Base-by-base conservation (phyloP, 2,329 filamentous ascomycete genomes). In the Blastomyces silverae region DNA sequence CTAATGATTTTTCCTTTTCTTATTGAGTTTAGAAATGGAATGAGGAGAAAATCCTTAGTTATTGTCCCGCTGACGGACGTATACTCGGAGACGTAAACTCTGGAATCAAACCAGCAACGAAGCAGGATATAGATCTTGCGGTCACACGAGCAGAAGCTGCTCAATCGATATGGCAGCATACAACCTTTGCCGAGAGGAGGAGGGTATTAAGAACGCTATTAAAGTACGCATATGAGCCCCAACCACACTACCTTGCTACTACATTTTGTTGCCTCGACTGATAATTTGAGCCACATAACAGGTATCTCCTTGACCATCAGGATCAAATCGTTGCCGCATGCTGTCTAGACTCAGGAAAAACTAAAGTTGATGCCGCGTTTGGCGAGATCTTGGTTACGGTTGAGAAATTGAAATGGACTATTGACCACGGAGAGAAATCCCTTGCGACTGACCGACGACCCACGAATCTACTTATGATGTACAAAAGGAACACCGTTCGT, bases 351-450 rank as follows among this genome's bases (percentile, higher is more conserved):
- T 95, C 91, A 53, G 94, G 94, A 68, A 99, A 99, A 83, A 97
- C 95, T 1, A 90, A 93, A 81, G 87, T 97, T 50, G 94, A 99
- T 78, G 94, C 93, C 0, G 88, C 90, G 70, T 87, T 99, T 64
- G 94, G 94, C 62, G 94, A 99, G 82, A 92, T 97, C 68, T 82
- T 99, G 64, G 92, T 97, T 53, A 97, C 94, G 7, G 87, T 85
- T 0, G 94, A 97, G 81, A 97, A 96, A 81, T 83, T 99, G 66
- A 88, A 90, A 73, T 99, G 94, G 94, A 96, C 92, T 2, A 88
- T 97, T 67, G 82, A 87, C 68, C 91, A 99, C 77, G 94, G 94
- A 70, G 92, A 97, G 77, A 86, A 85, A 72, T 90, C 92, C 0
- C 79, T 99, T 69, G 78, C 78, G 46, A 85, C 91, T 0, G 88